These are phyloP conservation scores for Noccaea caerulescens DNA, from an alignment of 345 rosid species.

Conservation along the genomic window DNA sequence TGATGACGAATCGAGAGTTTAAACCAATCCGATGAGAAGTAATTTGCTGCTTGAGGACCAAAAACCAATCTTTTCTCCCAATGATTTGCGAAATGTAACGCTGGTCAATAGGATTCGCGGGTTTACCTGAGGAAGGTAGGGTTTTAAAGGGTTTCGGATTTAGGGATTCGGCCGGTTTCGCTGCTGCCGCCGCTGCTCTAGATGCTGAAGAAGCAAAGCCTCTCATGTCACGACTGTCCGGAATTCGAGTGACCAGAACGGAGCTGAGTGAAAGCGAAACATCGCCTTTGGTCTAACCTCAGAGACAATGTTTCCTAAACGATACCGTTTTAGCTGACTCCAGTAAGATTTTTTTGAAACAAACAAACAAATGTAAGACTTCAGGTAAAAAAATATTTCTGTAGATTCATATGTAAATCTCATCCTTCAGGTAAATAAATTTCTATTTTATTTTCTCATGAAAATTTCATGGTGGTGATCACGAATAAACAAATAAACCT, in stretches of 20 bases:
- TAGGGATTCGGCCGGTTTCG: conserved; percentile 27
- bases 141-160: conserved; percentile 9
- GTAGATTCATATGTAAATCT: too few relatives aligned
- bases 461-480: background rate
- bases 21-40: conserved; percentile 57
- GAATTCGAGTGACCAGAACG: conserved; percentile 38
- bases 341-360: too few relatives aligned
- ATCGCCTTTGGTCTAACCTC: conserved; percentile 25
- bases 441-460: background rate
- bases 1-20: conserved; percentile 56
- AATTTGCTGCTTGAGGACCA: conserved; percentile 64
- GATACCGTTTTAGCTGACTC: background rate
- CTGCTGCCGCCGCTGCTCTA: conserved; percentile 40
- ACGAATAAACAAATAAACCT: background rate
- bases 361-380: too few relatives aligned
- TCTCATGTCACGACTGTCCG: conserved; percentile 52
- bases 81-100: conserved; percentile 61
- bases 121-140: conserved; percentile 29
- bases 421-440: too few relatives aligned
- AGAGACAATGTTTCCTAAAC: background rate
- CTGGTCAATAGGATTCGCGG: conserved; percentile 48
- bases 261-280: conserved; percentile 23
- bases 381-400: too few relatives aligned
- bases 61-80: conserved; percentile 71
- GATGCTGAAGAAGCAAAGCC: conserved; percentile 56